Evolutionary conservation across 441 rosid genomes (phyloP).

Genomic region (Corymbia calophylla): DNA sequence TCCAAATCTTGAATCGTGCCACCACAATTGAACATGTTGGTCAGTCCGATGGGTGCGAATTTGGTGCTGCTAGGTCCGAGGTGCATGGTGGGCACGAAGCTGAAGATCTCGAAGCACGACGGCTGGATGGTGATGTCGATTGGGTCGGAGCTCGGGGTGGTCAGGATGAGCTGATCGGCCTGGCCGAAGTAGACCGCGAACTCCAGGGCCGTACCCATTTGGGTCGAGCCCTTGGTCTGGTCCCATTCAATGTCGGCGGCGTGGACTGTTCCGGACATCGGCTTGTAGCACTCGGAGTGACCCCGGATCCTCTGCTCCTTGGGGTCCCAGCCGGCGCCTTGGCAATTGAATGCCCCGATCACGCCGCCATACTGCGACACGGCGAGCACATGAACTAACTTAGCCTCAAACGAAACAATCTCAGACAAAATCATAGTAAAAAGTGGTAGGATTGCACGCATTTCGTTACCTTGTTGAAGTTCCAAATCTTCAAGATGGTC

Average conservation of each 20-base stretch:
- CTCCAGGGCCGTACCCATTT: constrained; percentile 30
- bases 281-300: constrained; percentile 44
- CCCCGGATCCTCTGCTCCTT: constrained; percentile 47
- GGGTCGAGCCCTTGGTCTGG: constrained; percentile 32
- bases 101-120: constrained; percentile 61
- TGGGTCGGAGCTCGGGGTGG: constrained; percentile 25
- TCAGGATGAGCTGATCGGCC: constrained; percentile 27
- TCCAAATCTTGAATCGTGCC: constrained; percentile 51
- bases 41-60: constrained; percentile 67
- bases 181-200: constrained; percentile 45
- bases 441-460: neutral
- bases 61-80: constrained; percentile 19
- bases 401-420: neutral
- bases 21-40: constrained; percentile 62
- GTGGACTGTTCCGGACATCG: constrained; percentile 43
- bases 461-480: constrained; percentile 57
- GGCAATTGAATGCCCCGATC: constrained; percentile 84
- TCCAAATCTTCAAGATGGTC: constrained; percentile 74
- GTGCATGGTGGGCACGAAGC: constrained; percentile 49
- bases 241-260: constrained; percentile 74
- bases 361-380: constrained; percentile 64
- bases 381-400: neutral
- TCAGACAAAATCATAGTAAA: neutral
- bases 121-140: constrained; percentile 48
- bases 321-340: constrained; percentile 85